A percentile compares a stretch with the other conserved stretches of the same genome.
Evolutionary conservation across 257 asterid species (phyloP).

Genomic region (Ehretia macrophylla): DNA sequence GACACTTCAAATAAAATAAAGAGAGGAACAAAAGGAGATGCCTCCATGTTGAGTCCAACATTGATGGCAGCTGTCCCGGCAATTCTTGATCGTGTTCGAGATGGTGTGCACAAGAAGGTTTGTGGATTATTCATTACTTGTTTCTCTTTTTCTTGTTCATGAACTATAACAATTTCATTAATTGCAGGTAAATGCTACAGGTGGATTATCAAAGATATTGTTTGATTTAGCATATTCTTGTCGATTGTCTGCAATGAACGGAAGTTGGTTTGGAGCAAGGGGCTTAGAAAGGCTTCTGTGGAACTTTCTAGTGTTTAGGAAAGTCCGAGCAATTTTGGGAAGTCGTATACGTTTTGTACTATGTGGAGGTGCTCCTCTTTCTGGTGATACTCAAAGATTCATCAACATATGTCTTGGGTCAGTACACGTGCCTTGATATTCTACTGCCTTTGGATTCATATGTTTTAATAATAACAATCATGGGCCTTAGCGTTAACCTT

Average conservation of each 20-base stretch:
- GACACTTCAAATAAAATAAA: slow-evolving; percentile 92
- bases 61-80: slow-evolving; percentile 95
- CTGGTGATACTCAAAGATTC: slow-evolving; percentile 91
- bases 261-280: slow-evolving; percentile 99
- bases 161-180: background rate
- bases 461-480: too few relatives aligned
- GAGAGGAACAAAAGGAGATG: slow-evolving; percentile 93
- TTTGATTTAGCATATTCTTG: slow-evolving; percentile 90
- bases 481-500: too few relatives aligned
- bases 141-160: background rate
- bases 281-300: slow-evolving; percentile 81
- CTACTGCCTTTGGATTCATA: too few relatives aligned
- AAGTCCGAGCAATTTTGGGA: slow-evolving; percentile 90
- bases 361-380: slow-evolving; percentile 98
- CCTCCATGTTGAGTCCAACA: slow-evolving; percentile 70
- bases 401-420: slow-evolving; percentile 94
- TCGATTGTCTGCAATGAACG: slow-evolving; percentile 71
- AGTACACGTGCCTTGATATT: slow-evolving; percentile 17
- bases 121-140: background rate
- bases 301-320: slow-evolving; percentile 80
- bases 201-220: slow-evolving; percentile 77
- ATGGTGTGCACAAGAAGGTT: slow-evolving; percentile 94
- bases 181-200: slow-evolving; percentile 45
- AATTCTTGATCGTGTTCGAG: slow-evolving; percentile 95
- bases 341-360: slow-evolving; percentile 86